Conservation (phyloP, 352 stramenopile genomes). For the Phytophthora macrochlamydospora region DNA sequence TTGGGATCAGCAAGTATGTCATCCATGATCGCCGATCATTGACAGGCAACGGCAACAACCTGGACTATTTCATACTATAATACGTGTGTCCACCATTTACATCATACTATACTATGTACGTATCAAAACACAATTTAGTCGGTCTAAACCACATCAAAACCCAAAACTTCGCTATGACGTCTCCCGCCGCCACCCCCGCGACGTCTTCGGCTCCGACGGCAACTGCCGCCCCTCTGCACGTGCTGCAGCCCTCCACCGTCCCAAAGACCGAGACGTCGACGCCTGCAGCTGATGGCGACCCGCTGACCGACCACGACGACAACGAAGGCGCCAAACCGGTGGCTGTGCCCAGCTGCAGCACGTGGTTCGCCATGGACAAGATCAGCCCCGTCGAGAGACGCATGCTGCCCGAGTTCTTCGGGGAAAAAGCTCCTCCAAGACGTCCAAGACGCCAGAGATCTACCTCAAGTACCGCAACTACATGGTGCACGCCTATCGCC, state of each 20-base stretch:
- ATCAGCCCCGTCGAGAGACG: constrained; percentile 84
- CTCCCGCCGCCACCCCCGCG: not conserved
- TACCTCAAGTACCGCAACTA: constrained; percentile 91
- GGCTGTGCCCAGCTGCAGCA: constrained; percentile 71
- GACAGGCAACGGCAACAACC: no score
- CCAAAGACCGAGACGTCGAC: not conserved
- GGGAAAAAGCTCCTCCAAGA: constrained; percentile 26
- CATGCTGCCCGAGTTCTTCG: constrained; percentile 87
- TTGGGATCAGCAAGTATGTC: no score
- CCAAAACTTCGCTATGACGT: not conserved
- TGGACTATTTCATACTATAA: not conserved
- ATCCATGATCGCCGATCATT: no score
- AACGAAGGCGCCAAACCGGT: constrained; percentile 36
- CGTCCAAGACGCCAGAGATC: constrained; percentile 59
- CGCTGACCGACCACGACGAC: constrained; percentile 30
- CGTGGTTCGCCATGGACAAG: constrained; percentile 80
- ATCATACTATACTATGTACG: not conserved
- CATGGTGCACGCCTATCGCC: constrained; percentile 82
- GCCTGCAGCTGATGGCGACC: constrained; percentile 14
- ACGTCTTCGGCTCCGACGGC: not conserved
- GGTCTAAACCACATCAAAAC: not conserved
- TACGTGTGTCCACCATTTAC: not conserved
- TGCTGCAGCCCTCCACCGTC: no score
- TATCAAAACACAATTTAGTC: not conserved
- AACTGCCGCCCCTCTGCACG: not conserved